Evolutionary conservation across 371 early-diverging fungal genomes (phyloP), one percentile per base, ranked within the genome.

Genomic region (Scutellospora calospora): DNA sequence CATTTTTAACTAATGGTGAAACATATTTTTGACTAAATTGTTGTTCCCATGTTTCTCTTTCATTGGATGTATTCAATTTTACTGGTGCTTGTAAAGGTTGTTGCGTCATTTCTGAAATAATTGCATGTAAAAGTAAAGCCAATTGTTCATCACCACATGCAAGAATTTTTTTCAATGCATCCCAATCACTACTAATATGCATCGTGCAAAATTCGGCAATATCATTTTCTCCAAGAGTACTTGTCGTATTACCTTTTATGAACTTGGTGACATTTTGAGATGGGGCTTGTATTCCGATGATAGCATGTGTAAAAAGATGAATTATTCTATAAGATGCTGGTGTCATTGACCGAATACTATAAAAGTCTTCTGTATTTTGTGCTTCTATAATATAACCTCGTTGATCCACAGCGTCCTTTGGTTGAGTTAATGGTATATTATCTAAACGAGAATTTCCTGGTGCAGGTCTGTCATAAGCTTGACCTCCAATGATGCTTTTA

Each of bases 121-220:
- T 65, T n/a, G 54, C 20, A 6, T 81, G 81, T 11, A 81, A 31
- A 27, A 77, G 12, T 51, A 81, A 45, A 8, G 75, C 57, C 35
- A 81, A 38, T 27, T 35, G 20, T 55, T 81, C 79, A 77, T 81
- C 79, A 20, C 22, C 20, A 25, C 81, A 81, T 52, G 31, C 35
- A 27, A 81, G 62, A 33, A 63, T 11, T 0, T 25, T 33, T 20
- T 65, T 65, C 20, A 81, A 45, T 29, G 80, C 25, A 31, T 63
- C 54, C 77, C 81, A 81, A 38, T 76, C 77, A 20, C 66, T 81
- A 27, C 2, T 38, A 25, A 81, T 81, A 41, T 81, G 78, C 20
- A 54, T 54, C n/a, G 49, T 18, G 29, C 79, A 81, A 35, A 66
- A 79, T 35, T 11, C 16, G 2, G 20, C 45, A 0, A 71, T 79